Conservation (phyloP, 2,329 filamentous ascomycete species). For the Didymella glomerata region DNA sequence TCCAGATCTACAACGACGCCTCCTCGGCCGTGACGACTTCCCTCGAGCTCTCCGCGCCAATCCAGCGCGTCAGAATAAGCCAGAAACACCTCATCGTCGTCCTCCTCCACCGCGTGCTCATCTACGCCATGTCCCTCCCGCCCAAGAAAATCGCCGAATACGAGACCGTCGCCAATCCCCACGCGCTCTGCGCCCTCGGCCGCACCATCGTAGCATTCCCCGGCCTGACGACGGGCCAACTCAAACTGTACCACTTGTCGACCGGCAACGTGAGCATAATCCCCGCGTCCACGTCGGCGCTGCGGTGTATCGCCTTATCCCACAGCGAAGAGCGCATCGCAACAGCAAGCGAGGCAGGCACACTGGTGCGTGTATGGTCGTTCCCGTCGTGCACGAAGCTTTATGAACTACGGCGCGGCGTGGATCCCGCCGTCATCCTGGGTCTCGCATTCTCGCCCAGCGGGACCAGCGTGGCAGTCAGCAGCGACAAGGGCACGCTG, state of each 20-base stretch:
- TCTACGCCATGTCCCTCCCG: conserved; percentile 80
- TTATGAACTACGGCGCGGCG: conserved; percentile 84
- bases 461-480: conserved; percentile 82
- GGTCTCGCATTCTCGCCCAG: conserved; percentile 87
- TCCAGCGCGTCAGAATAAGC: conserved; percentile 81
- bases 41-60: conserved; percentile 79
- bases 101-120: conserved; percentile 79
- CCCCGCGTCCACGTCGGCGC: conserved; percentile 81
- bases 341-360: conserved; percentile 92
- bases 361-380: conserved; percentile 84
- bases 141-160: conserved; percentile 76
- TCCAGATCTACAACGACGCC: conserved; percentile 90
- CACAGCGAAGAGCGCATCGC: conserved; percentile 82
- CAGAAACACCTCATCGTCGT: conserved; percentile 80
- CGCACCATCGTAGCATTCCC: conserved; percentile 81
- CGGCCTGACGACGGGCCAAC: conserved; percentile 85
- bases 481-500: conserved; percentile 94
- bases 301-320: conserved; percentile 82
- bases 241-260: conserved; percentile 82
- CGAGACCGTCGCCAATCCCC: conserved; percentile 84
- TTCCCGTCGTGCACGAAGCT: conserved; percentile 82
- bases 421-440: conserved; percentile 87
- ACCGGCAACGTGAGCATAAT: conserved; percentile 91
- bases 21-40: conserved; percentile 78
- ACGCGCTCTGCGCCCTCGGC: conserved; percentile 81